Base-by-base conservation (phyloP, 2,329 filamentous ascomycete genomes). In the Neofusicoccum umdonicola region DNA sequence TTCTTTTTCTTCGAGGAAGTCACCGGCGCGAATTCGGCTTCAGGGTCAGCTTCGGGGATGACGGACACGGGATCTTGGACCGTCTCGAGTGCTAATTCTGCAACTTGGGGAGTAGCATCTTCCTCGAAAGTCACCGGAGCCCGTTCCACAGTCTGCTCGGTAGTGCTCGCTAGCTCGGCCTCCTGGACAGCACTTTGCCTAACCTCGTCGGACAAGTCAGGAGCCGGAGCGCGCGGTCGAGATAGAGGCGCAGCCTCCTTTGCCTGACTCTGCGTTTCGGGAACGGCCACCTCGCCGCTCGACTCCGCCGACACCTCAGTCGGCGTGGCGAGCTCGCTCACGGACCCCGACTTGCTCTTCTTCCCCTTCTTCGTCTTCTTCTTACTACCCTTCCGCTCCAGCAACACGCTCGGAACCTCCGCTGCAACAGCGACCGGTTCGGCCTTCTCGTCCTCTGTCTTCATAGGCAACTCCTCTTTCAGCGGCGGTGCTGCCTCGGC, bases 331-430 rank as follows among this genome's bases (percentile, higher is more conserved):
- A 11, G 19, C 39, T 57, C 39, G 22, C 52, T 44, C n/a, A 57
- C 35, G 6, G 52, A 57, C n/a, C 52, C 52, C 2, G n/a, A 17
- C 35, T 41, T 54, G 37, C 52, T 31, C 37, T 31, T 57, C 52
- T 22, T 27, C 11, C 39, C 15, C 54, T 45, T 58, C 54, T 34
- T 45, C 8, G 8, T 15, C 39, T 44, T 44, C 41, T 45, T 45
- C 54, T 47, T 44, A 6, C n/a, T 31, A 5, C 19, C 41, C 54
- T 58, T 45, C 41, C 17, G 7, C 37, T 42, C 44, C 19, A 62
- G n/a, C 31, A 62, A 12, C 15, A n/a, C 58, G 44, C 58, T 62
- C 44, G 58, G 58, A 9, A 31, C 58, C 19, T 47, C 63, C 12
- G 11, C 42, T 1, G 41, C 22, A 37, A 27, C 57, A 15, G 57